Conservation (phyloP, 768 basidiomycete species). For the Chalciporus chontae region DNA sequence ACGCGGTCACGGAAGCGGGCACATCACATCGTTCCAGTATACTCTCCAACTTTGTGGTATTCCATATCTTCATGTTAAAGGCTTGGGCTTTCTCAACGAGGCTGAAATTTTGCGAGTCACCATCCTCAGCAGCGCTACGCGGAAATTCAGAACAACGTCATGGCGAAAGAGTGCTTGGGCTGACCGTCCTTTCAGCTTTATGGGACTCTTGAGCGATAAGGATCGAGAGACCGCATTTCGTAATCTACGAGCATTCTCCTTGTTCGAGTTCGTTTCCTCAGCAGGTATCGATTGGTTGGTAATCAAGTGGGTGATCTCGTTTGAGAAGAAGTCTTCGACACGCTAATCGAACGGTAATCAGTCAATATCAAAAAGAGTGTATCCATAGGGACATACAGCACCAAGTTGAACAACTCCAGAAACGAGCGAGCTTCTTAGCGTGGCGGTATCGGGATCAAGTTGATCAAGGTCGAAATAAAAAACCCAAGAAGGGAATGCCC, state of each 20-base stretch:
- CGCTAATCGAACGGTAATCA: conserved; percentile 43
- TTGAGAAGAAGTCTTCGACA: conserved; percentile 87
- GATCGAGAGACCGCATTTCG: conserved; percentile 24
- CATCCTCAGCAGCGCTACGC: conserved; percentile 30
- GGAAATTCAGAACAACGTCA: conserved; percentile 2
- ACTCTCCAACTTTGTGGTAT: conserved; percentile 61
- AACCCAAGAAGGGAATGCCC: conserved; percentile 77
- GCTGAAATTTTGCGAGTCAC: conserved; percentile 36
- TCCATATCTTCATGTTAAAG: conserved; percentile 88
- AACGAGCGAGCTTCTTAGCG: conserved; percentile 42
- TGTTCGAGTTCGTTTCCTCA: conserved; percentile 44
- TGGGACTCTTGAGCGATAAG: conserved; percentile 57
- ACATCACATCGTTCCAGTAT: conserved; percentile 66
- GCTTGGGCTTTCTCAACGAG: conserved; percentile 63
- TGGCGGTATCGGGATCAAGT: conserved; percentile 35
- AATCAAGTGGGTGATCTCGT: conserved; percentile 83
- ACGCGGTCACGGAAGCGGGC: conserved; percentile 25
- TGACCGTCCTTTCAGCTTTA: conserved; percentile 59
- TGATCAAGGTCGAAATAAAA: conserved; percentile 81
- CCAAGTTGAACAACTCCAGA: conserved; percentile 64
- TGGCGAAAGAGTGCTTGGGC: conserved; percentile 10
- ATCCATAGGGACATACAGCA: conserved; percentile 54
- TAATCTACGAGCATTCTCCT: conserved; percentile 58
- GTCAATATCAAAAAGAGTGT: conserved; percentile 1
- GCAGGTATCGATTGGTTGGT: conserved; percentile 49